A percentile compares a stretch with the other conserved stretches of the same genome.
Evolutionary conservation across 2,329 filamentous ascomycete genomes (phyloP).

Genomic region (Dissoconium aciculare): DNA sequence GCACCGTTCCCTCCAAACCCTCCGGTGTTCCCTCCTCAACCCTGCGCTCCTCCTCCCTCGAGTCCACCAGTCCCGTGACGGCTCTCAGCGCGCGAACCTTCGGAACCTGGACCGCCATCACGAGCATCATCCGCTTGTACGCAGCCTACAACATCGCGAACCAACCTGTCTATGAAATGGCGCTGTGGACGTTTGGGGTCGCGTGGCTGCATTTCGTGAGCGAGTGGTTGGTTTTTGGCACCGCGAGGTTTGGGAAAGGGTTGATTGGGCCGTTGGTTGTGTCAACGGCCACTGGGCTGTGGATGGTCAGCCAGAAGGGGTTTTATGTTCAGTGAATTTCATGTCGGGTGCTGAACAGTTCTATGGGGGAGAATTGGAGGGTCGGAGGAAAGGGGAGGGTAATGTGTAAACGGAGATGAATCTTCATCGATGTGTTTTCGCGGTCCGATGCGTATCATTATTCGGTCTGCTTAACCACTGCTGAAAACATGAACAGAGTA

Average conservation of each 20-base stretch:
- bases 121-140: constrained; percentile 62
- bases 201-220: constrained; percentile 64
- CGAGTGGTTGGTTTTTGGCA: constrained; percentile 70
- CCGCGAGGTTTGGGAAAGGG: constrained; percentile 48
- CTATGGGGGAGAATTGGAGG: too few relatives aligned
- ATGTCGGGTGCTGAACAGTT: too few relatives aligned
- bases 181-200: constrained; percentile 65
- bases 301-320: constrained; percentile 51
- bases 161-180: constrained; percentile 60
- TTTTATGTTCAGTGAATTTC: constrained; percentile 17
- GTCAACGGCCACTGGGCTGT: constrained; percentile 39
- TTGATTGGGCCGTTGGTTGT: constrained; percentile 46
- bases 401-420: too few relatives aligned
- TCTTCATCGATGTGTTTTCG: too few relatives aligned
- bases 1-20: constrained; percentile 35
- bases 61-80: constrained; percentile 45
- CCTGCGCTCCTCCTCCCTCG: constrained; percentile 26
- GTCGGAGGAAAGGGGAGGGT: too few relatives aligned
- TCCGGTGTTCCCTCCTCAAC: constrained; percentile 5
- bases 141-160: constrained; percentile 69
- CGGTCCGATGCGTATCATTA: too few relatives aligned
- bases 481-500: too few relatives aligned
- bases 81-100: constrained; percentile 66
- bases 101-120: constrained; percentile 75
- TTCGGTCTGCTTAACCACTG: too few relatives aligned